Conservation (phyloP, 495 filamentous ascomycete genomes). For the Aspergillus sparsus region DNA sequence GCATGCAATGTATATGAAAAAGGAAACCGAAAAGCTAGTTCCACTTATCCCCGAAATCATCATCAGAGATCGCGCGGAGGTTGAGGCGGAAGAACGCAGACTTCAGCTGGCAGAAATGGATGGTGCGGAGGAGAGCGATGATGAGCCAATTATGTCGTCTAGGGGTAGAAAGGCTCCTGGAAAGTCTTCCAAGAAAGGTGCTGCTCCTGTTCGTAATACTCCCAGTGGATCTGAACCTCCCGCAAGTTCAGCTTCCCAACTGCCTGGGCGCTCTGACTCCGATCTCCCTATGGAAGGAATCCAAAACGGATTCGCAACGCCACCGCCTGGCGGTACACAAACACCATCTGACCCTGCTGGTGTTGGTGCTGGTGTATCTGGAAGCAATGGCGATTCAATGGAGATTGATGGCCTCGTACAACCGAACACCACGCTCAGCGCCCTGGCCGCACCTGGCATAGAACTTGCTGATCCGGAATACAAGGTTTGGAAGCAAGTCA, state of each 20-base stretch:
- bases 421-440: conserved; percentile 60
- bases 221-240: conserved; percentile 71
- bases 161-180: conserved; percentile 87
- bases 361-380: conserved; percentile 51
- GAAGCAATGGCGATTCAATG: conserved; percentile 76
- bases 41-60: conserved; percentile 92
- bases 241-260: conserved; percentile 55
- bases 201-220: conserved; percentile 69
- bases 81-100: conserved; percentile 92
- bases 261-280: conserved; percentile 61
- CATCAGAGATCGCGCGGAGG: conserved; percentile 86
- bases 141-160: conserved; percentile 98
- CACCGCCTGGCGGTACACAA: conserved; percentile 66
- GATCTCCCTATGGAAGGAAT: conserved; percentile 66
- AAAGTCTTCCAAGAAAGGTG: conserved; percentile 76
- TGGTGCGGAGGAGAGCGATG: conserved; percentile 87
- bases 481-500: conserved; percentile 98
- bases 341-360: conserved; percentile 79
- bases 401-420: conserved; percentile 70
- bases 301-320: conserved; percentile 81
- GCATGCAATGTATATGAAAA: conserved; percentile 93
- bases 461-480: conserved; percentile 85
- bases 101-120: conserved; percentile 75
- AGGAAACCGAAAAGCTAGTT: conserved; percentile 92
- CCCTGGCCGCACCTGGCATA: conserved; percentile 40